phyloP scores from a whole-genome alignment of 2,329 filamentous ascomycete species.

The Penicillium sp. region DNA sequence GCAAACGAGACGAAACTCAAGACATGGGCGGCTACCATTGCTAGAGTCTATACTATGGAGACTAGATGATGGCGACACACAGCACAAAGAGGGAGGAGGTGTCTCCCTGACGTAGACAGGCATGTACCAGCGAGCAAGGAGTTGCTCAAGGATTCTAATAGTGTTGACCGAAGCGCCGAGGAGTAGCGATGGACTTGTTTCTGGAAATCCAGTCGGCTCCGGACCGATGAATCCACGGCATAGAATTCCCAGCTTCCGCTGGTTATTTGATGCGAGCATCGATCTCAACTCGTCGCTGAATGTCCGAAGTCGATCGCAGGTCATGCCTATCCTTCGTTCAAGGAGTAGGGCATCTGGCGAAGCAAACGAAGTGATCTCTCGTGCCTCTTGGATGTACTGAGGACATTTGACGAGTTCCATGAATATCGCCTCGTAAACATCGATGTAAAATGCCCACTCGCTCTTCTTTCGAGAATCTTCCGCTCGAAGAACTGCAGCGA shows the following conservation, averaged over 20 bases:
- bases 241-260: slow-evolving; percentile 5
- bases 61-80: neutral
- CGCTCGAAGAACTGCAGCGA: slow-evolving; percentile 4
- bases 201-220: slow-evolving; percentile 5
- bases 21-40: neutral
- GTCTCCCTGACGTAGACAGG: neutral
- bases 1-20: slow-evolving; percentile 6
- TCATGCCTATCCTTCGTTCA: neutral
- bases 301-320: slow-evolving; percentile 2
- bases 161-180: slow-evolving; percentile 4
- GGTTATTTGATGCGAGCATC: slow-evolving; percentile 4
- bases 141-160: slow-evolving; percentile 2
- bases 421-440: slow-evolving; percentile 9
- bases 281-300: slow-evolving; percentile 5
- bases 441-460: slow-evolving; percentile 8
- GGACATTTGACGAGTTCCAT: slow-evolving; percentile 12
- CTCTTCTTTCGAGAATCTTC: slow-evolving; percentile 10
- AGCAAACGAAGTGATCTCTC: slow-evolving; percentile 1
- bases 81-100: neutral
- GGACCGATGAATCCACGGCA: slow-evolving; percentile 3
- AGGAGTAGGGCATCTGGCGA: neutral
- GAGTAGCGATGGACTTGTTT: slow-evolving; percentile 8
- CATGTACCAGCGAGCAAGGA: neutral
- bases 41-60: neutral
- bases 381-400: slow-evolving; percentile 3